Evolutionary conservation across 139 green algal species (phyloP), one percentile per base, ranked within the genome.

Genomic region (Chlamydomonas sp.): DNA sequence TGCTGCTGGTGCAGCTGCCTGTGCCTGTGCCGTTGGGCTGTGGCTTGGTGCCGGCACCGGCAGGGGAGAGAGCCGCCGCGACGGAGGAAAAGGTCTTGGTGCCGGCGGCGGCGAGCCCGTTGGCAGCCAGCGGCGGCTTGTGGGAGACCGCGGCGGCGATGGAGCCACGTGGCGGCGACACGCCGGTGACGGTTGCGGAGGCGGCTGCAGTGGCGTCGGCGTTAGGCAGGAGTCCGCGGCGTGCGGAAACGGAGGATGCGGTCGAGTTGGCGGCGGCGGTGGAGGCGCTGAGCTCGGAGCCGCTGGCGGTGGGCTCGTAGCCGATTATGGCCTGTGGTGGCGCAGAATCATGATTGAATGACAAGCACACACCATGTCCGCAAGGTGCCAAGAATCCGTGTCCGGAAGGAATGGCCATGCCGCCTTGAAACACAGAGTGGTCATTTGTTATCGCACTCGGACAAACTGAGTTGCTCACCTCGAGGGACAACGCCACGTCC

Each of bases 271-370:
- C 60, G 16, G 20, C 18, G n/a, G 68, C 67, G 68, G 17, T 18
- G 58, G 58, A 1, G 18, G 58, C 2, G 5, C 74, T 58, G 72
- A 31, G 6, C 66, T 66, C 59, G 49, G 68, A 63, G 18, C 61
- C 61, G n/a, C 61, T 58, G 80, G 18, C 73, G 18, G 61, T 31
- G n/a, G 88, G 69, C 17, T 88, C 89, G 20, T 83, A 84, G 4
- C 81, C 69, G 12, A 92, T 90, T 20, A 92, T 86, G 0, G 89
- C 85, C 76, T 87, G 73, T n/a, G 61, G 77, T 59, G 9, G 77
- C 31, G 31, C 31, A 49, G 31, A 49, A 49, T 49, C 31, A 49
- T 49, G 31, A 49, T 49, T 49, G 31, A 49, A 49, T 49, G 31
- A 49, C 31, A 49, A 49, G 31, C 31, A 49, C 31, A 49, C 31